These are phyloP conservation scores for Phascolomyces articulosus DNA, from an alignment of 371 early-diverging fungal species.

Conservation along the genomic window DNA sequence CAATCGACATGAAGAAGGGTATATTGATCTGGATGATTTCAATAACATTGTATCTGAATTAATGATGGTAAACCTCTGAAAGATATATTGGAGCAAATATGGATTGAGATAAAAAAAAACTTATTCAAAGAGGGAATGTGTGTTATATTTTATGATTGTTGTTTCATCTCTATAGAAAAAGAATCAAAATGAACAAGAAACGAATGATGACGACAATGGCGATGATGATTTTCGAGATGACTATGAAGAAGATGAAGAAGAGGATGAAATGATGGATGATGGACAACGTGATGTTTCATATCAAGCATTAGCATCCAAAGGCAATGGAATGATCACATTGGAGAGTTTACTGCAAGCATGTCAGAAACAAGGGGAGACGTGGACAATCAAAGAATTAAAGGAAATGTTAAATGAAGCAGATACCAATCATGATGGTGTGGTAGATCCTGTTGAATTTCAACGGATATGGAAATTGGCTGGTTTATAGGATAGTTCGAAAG, in stretches of 20 bases:
- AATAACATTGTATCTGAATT: conserved; percentile 29
- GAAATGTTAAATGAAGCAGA: conserved; percentile 50
- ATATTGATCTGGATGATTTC: conserved; percentile 34
- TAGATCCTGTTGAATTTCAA: conserved; percentile 38
- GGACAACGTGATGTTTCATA: conserved; percentile 17
- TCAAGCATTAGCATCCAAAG: conserved; percentile 6
- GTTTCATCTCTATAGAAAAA: no score
- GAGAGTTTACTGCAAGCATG: conserved; percentile 28
- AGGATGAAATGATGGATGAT: conserved; percentile 6
- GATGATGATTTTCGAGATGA: not conserved
- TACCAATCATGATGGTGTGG: conserved; percentile 38
- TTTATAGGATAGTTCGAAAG: not conserved
- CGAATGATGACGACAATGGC: conserved; percentile 11
- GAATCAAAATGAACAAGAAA: conserved; percentile 5
- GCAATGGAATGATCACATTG: conserved; percentile 28
- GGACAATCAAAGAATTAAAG: conserved; percentile 29
- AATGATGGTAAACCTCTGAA: conserved; percentile 15
- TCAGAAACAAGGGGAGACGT: conserved; percentile 26
- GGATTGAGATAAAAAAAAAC: no score
- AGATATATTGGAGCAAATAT: no score
- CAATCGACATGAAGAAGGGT: conserved; percentile 29
- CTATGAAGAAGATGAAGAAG: conserved; percentile 4
- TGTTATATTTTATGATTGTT: no score
- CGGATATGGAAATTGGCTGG: conserved; percentile 34
- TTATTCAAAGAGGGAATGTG: no score